Percentiles rank a stretch among this genome's conserved stretches.
Evolutionary conservation across 164 flowering plant genomes (phyloP).

Genomic region (Vitis rupestris): DNA sequence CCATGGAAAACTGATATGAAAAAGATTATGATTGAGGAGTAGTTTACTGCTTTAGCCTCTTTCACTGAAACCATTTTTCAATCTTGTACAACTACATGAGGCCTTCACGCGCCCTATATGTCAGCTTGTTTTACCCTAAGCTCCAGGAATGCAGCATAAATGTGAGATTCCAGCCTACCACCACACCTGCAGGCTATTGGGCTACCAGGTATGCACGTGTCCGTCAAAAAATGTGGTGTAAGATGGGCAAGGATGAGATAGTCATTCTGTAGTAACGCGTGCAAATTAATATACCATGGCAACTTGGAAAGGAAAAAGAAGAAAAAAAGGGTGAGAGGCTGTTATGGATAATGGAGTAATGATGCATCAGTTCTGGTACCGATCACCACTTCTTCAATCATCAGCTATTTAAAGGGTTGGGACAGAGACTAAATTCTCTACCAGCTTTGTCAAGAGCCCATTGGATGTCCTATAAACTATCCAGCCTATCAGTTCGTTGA

Average conservation of each 20-base stretch:
- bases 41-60: no score
- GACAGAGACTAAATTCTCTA: constrained; percentile 16
- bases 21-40: no score
- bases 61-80: no score
- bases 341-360: constrained; percentile 7
- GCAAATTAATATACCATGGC: constrained; percentile 1
- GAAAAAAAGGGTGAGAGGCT: not conserved
- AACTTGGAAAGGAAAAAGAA: constrained; percentile 10
- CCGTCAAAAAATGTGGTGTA: no score
- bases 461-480: constrained; percentile 10
- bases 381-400: constrained; percentile 8
- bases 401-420: constrained; percentile 30
- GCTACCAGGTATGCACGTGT: no score
- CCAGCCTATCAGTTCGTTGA: constrained; percentile 14
- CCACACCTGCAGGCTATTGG: no score
- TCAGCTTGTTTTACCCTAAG: no score
- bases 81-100: no score
- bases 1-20: no score
- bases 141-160: no score
- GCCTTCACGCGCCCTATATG: no score
- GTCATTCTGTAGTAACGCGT: not conserved
- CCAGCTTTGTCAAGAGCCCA: constrained; percentile 28
- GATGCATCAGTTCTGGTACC: not conserved
- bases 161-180: no score
- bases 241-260: constrained; percentile 9